Base-by-base conservation (phyloP, 2,329 filamentous ascomycete species). In the Penicillium sp. region DNA sequence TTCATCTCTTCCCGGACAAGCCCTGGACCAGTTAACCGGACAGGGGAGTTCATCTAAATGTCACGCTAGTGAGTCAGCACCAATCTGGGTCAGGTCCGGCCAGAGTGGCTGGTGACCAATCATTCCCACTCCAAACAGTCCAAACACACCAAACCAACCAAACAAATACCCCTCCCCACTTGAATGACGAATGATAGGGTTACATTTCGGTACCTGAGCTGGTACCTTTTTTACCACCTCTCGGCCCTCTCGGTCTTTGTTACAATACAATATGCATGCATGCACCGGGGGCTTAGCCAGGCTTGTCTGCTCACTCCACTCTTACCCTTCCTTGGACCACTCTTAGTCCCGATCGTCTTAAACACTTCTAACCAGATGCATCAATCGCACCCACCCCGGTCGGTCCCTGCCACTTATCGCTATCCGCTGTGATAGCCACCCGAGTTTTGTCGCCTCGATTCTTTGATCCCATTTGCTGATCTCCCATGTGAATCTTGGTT, bases 301-400 rank as follows among this genome's bases (percentile, higher is more conserved):
- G 38, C 38, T 40, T 40, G 38, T 40, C 22, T 43, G 42, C 29
- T 43, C 22, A 27, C 5, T 18, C 38, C 38, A 40, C 38, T 6
- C 16, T 40, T n/a, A 44, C 40, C 10, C 24, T 48, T 36, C 38
- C 38, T 40, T 40, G 27, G 14, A 1, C 27, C 43, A 31, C 24
- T 44, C 31, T 45, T 45, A 50, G 32, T 13, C 22, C 11, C 34
- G 52, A 50, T 54, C 51, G 32, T 49, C 21, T 18, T 14, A 43
- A 29, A 52, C 38, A 43, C n/a, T 40, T 40, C 38, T 40, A 40
- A 40, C 38, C 38, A 40, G 18, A 40, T 40, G 38, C 38, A 40
- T 40, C 38, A 9, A 21, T 10, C 24, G 24, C 24, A 4, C 4
- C 18, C 38, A 40, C 38, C 13, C 14, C 36, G 14, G n/a, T 14